Base-by-base conservation (phyloP, 2,329 filamentous ascomycete species). In the Colletotrichum liriopes region DNA sequence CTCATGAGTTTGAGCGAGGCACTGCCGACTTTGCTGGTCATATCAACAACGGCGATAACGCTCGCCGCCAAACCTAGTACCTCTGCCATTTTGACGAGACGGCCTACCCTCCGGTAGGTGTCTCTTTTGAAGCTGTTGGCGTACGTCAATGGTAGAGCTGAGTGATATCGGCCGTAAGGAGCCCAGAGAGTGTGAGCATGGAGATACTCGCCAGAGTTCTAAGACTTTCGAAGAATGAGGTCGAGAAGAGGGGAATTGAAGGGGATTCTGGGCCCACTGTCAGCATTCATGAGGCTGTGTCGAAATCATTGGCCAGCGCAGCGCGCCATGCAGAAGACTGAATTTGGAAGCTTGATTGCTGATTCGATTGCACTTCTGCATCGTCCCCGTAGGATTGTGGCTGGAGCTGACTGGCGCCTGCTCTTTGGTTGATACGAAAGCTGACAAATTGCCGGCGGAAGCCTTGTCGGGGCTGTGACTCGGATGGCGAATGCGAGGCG, bases 1-100 rank as follows among this genome's bases (percentile, higher is more conserved):
- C n/a, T 52, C 6, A 66, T 35, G 1, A 76, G 66, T 26, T 73
- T 73, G 51, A 71, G 5, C 3, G 75, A 75, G 14, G 72, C 63
- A 32, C 56, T 68, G 11, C 73, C 75, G 2, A 62, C 55, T 4
- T 72, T 51, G 0, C 75, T 29, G 6, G 70, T 75, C 8, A 74
- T 60, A 2, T 71, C 68, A 35, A 71, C 65, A 4, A 73, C 51
- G 26, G 61, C 67, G 11, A 73, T 52, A 6, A 66, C 51, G 56
- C 67, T 58, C 12, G 67, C 16, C 9, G 67, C 71, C 5, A 71
- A n/a, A 9, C 67, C 62, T 1, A 73, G 18, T 32, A 45, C 59
- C 43, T 69, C 70, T 0, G 70, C 65, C 70, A 72, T 72, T 1
- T 9, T 18, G 20, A n/a, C 5, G 11, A 39, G 35, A 14, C 23